Base-by-base conservation (phyloP, 1,284 basidiomycete species). In the Ustilago curta region DNA sequence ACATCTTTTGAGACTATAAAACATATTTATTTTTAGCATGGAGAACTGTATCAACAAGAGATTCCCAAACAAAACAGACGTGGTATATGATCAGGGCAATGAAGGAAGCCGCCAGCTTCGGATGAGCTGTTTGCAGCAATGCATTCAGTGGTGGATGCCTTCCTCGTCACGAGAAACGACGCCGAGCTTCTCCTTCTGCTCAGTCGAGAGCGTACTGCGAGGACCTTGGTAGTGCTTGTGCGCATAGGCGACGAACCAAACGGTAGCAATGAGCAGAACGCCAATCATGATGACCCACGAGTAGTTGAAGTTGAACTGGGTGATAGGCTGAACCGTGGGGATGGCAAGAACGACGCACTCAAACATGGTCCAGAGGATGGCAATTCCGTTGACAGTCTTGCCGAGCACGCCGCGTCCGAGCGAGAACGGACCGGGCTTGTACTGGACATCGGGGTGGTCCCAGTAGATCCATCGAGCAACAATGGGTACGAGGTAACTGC, bases 401-500 rank as follows among this genome's bases (percentile, higher is more conserved):
- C 91, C 92, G 21, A 93, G 83, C 64, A 87, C 53, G 0, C 92
- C 92, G 56, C 90, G 87, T 23, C 93, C 93, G 88, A 94, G 90
- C 83, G 90, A 92, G 86, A 93, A 95, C 19, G 93, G 93, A n/a
- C 93, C 93, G 0, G 93, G 93, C 83, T 90, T 91, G 88, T 93
- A 94, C 63, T 75, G 63, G 39, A 95, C 87, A 54, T 95, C 93
- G 0, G 93, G 93, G 81, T 95, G 93, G 70, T 91, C 88, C 63
- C 88, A 87, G 85, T 89, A 93, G 61, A 91, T 85, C 61, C 93
- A 88, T 39, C 92, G 89, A 76, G 85, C 85, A 6, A 84, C 73
- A 50, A 87, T 86, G 52, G 85, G 85, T 16, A 83, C 72, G 29
- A 83, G 65, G 59, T 84, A 83, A 43, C 91, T 90, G 86, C 95